Percentiles rank a stretch among this genome's conserved stretches.
These are phyloP conservation scores for Hortaea werneckii DNA, from an alignment of 2,329 filamentous ascomycete genomes.

Conservation along the genomic window DNA sequence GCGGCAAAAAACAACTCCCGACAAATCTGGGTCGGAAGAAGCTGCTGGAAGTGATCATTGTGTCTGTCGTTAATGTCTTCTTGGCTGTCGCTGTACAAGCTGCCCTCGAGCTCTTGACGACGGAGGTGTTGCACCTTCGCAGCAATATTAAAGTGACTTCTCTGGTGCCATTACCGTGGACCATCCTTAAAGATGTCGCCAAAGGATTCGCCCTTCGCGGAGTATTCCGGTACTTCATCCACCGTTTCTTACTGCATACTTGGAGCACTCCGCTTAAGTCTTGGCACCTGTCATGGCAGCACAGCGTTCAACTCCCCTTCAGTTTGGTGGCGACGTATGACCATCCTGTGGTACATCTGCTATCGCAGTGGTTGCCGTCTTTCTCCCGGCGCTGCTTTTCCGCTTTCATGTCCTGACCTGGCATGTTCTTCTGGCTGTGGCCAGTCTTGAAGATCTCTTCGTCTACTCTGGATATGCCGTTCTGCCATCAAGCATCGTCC, in stretches of 20 bases:
- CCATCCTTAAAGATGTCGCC: slow-evolving; percentile 45
- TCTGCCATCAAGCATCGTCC: slow-evolving; percentile 47
- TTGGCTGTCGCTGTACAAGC: slow-evolving; percentile 46
- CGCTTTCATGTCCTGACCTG: slow-evolving; percentile 65
- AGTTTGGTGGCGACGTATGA: slow-evolving; percentile 56
- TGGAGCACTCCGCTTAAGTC: slow-evolving; percentile 20
- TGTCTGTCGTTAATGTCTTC: slow-evolving; percentile 46
- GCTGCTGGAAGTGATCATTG: slow-evolving; percentile 41
- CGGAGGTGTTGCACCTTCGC: slow-evolving; percentile 41
- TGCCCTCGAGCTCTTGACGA: slow-evolving; percentile 45
- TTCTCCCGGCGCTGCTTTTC: slow-evolving; percentile 54
- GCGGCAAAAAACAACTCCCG: slow-evolving; percentile 45
- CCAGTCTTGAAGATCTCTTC: slow-evolving; percentile 57
- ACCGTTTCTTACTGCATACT: slow-evolving; percentile 59
- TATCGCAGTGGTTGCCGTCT: slow-evolving; percentile 56
- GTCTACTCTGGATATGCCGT: slow-evolving; percentile 58
- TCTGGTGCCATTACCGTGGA: slow-evolving; percentile 52
- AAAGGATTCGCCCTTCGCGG: slow-evolving; percentile 48
- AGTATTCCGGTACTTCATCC: slow-evolving; percentile 61
- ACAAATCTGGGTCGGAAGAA: slow-evolving; percentile 29
- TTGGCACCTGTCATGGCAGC: slow-evolving; percentile 47
- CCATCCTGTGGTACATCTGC: slow-evolving; percentile 54
- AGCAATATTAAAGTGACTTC: slow-evolving; percentile 51
- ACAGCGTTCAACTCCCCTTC: slow-evolving; percentile 48
- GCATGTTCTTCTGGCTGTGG: slow-evolving; percentile 52